Conservation (phyloP, 108 stramenopile species). For the Skeletonema potamos region DNA sequence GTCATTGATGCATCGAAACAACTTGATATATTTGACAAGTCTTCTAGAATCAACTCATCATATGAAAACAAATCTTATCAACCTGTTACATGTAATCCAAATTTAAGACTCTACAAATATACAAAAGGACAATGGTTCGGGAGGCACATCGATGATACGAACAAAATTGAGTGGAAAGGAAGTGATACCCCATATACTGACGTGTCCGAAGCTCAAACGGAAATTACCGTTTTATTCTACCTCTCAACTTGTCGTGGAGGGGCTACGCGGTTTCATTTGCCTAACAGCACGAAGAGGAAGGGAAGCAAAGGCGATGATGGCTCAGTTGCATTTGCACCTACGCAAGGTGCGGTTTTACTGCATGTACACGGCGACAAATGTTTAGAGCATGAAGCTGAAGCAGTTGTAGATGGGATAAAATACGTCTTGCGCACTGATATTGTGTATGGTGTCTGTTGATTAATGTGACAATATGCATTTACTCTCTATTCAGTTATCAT, state of each 20-base stretch:
- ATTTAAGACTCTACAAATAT: slow-evolving; percentile 87
- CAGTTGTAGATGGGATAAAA: slow-evolving; percentile 76
- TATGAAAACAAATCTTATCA: slow-evolving; percentile 36
- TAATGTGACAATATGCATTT: not conserved
- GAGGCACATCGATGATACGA: slow-evolving; percentile 77
- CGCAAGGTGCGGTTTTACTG: slow-evolving; percentile 69
- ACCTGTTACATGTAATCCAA: slow-evolving; percentile 80
- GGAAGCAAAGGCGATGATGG: slow-evolving; percentile 3
- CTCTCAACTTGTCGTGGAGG: slow-evolving; percentile 70
- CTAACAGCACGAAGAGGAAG: slow-evolving; percentile 20
- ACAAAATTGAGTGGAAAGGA: slow-evolving; percentile 28
- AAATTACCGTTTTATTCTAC: slow-evolving; percentile 87
- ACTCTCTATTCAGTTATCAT: too few relatives aligned
- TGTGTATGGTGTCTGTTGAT: slow-evolving; percentile 56
- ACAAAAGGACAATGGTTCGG: slow-evolving; percentile 82
- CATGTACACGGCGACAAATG: slow-evolving; percentile 89
- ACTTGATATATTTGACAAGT: slow-evolving; percentile 40
- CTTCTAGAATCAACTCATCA: slow-evolving; percentile 15
- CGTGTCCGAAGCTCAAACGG: slow-evolving; percentile 47
- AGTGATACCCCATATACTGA: slow-evolving; percentile 1
- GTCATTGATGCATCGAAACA: slow-evolving; percentile 6
- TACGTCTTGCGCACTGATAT: slow-evolving; percentile 80
- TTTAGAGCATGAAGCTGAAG: slow-evolving; percentile 88
- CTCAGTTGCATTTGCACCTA: slow-evolving; percentile 63
- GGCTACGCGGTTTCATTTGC: slow-evolving; percentile 74